A percentile compares a stretch with the other conserved stretches of the same genome.
Conservation (phyloP, 2,329 filamentous ascomycete genomes). For the Shiraia sp. region DNA sequence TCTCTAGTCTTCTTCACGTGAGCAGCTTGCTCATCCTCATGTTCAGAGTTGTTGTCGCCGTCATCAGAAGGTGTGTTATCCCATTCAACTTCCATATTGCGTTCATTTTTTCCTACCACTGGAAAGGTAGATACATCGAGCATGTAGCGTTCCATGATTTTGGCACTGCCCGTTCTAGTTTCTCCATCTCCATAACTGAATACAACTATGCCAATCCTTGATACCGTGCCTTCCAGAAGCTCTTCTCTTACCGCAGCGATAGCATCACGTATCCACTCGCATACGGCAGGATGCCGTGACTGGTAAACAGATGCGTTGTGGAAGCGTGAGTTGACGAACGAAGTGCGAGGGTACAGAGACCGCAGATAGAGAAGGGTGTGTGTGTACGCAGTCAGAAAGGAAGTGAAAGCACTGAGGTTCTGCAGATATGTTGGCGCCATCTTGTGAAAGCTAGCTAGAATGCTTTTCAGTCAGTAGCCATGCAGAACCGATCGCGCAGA, state of each 20-base stretch:
- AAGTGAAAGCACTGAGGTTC: conserved; percentile 71
- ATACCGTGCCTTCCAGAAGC: conserved; percentile 61
- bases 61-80: conserved; percentile 14
- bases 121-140: conserved; percentile 64
- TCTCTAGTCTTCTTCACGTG: conserved; percentile 13
- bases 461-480: no score
- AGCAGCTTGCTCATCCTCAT: conserved; percentile 11
- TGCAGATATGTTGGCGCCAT: conserved; percentile 39
- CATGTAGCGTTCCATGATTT: conserved; percentile 63
- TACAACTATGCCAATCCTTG: conserved; percentile 61
- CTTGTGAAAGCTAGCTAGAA: no score
- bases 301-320: conserved; percentile 86
- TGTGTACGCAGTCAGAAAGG: conserved; percentile 80
- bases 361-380: conserved; percentile 88
- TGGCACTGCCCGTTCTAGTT: conserved; percentile 36
- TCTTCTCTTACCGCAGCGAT: conserved; percentile 72
- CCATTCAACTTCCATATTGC: conserved; percentile 57
- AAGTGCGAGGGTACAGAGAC: conserved; percentile 72
- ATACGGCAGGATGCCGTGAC: conserved; percentile 82
- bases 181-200: conserved; percentile 46
- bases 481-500: no score
- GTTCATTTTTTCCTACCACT: conserved; percentile 50
- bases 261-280: conserved; percentile 82
- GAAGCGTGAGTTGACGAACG: conserved; percentile 78
- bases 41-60: conserved; percentile 7